Evolutionary conservation across 768 basidiomycete species (phyloP), one percentile per base, ranked within the genome.

Genomic region (Russula ochroleuca): DNA sequence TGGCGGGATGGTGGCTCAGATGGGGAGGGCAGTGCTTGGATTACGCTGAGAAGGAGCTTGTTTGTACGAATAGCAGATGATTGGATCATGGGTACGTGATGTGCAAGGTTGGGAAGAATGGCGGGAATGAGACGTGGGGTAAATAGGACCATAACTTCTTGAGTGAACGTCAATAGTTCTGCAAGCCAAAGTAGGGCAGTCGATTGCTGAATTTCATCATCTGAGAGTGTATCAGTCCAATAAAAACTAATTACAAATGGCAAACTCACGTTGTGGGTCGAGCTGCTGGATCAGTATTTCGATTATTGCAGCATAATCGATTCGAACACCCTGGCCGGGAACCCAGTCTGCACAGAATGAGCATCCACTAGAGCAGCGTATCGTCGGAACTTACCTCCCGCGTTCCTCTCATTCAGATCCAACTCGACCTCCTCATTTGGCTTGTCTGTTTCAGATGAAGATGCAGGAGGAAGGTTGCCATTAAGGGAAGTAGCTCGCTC

Each of bases 141-240:
- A 71, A 97, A 97, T 2, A 92, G 90, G 31, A 98, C 84, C 81
- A 98, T 92, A 59, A 95, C 92, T 72, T 94, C 92, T 59, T 90
- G 86, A 1, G 87, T 88, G 69, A 98, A 93, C 53, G 78, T 81
- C 37, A 98, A 78, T 75, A 98, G 94, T 67, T 94, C 92, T 7
- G 91, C 84, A 25, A 99, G 78, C 97, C 97, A 99, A 64, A 84
- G 80, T 17, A 99, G 81, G n/a, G 94, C 92, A 0, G 91, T 95
- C 0, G 91, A 92, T 69, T 97, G 93, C 67, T 97, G 94, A 33
- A 96, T 91, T 71, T 96, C 94, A 65, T 93, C 91, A 70, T 98
- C 97, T 94, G 68, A 57, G 50, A 40, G 19, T 28, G 5, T 11
- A 45, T 59, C 9, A 54, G 38, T 23, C 28, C 41, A 55, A 57